Base-by-base conservation (phyloP, 371 early-diverging fungal species). In the Blakeslea trispora region DNA sequence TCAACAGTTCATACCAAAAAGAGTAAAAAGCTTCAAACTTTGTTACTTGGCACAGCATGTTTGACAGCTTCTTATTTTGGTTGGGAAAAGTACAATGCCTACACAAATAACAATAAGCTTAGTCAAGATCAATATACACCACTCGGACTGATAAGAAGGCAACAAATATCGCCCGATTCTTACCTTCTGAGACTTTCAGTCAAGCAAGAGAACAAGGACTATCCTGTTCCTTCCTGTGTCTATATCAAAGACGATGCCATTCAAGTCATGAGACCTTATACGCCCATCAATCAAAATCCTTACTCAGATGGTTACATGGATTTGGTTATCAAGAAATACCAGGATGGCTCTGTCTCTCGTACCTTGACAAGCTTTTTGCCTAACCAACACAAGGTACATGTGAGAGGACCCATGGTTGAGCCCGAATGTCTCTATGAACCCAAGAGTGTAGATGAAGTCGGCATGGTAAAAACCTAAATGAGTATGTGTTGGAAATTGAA, bases 181-280 rank as follows among this genome's bases (percentile, higher is more conserved):
- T 68, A 66, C 32, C 65, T 60, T 11, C 51, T 77, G 8, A 62
- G 78, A 49, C 50, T 77, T 0, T 53, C 58, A 17, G 66, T 57
- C 19, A 56, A 68, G 23, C 28, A 44, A 44, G 45, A 64, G 28
- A 39, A 32, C 13, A 51, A 59, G 24, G 8, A 32, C 8, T 79
- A 70, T 35, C 77, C 82, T 18, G 63, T 74, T 5, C 72, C 79
- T 19, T 79, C 75, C 17, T 81, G 83, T 54, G 61, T 88, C 18
- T 71, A 82, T 48, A 75, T 88, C 41, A 85, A 84, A 55, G 89
- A 88, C 55, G 82, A 86, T 57, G 58, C 79, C 4, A 85, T 85
- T 57, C 86, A 88, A 59, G 80, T 88, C 46, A 87, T 83, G 66
- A 70, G 88, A 11, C 61, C 80, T 1, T 89, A 87, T 59, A 85